These are phyloP conservation scores for Thelonectria discophora DNA, from an alignment of 2,329 filamentous ascomycete genomes.

Conservation along the genomic window DNA sequence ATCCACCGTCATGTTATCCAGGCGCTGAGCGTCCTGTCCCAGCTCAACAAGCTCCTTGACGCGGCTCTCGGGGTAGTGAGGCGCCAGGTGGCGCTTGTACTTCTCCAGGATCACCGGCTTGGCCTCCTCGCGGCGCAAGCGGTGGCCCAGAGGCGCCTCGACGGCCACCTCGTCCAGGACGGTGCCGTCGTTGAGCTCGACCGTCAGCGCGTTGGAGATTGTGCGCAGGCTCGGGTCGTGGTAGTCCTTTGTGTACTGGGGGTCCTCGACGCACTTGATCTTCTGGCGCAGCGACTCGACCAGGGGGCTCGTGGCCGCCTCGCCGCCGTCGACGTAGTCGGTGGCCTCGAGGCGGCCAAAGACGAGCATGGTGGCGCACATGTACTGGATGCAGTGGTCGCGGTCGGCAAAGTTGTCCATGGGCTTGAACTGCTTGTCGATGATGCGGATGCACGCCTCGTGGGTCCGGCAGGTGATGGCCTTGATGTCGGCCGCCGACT, in stretches of 20 bases:
- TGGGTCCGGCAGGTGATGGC: conserved; percentile 93
- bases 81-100: conserved; percentile 89
- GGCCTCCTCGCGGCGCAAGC: conserved; percentile 89
- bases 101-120: conserved; percentile 97
- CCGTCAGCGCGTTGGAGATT: conserved; percentile 96
- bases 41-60: conserved; percentile 86
- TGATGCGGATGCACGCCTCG: conserved; percentile 98
- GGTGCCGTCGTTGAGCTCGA: conserved; percentile 93
- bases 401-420: conserved; percentile 99
- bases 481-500: conserved; percentile 94
- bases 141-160: conserved; percentile 94
- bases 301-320: conserved; percentile 88
- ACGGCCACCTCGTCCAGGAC: conserved; percentile 89
- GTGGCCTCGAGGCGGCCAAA: conserved; percentile 92
- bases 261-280: conserved; percentile 97
- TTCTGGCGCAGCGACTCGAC: conserved; percentile 92
- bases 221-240: conserved; percentile 92
- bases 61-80: conserved; percentile 79
- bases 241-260: conserved; percentile 94
- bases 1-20: conserved; percentile 86
- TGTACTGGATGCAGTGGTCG: conserved; percentile 99
- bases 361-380: conserved; percentile 95
- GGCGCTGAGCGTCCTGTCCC: conserved; percentile 75
- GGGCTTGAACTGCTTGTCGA: conserved; percentile 99
- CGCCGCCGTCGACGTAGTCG: conserved; percentile 92